Evolutionary conservation across 1,139 yeast species (phyloP), one percentile per base, ranked within the genome.

Genomic region (Blastobotrys buckinghamii): DNA sequence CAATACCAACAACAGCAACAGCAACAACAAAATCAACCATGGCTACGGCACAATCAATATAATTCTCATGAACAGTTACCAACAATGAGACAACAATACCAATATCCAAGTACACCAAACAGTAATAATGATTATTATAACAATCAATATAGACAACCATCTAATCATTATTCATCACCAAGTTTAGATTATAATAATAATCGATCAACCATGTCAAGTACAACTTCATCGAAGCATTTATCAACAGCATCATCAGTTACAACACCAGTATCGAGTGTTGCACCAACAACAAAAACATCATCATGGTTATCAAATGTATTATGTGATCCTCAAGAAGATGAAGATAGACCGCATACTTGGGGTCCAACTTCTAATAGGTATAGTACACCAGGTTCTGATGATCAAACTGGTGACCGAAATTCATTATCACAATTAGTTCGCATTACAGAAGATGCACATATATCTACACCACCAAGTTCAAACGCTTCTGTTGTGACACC

Each of bases 321-420:
- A 44, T 60, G 63, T 45, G 58, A 57, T 12, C 44, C 34, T 24
- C 49, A 42, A 33, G 34, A 48, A 45, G 50, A 53, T 33, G 65
- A 62, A 35, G 63, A 61, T 34, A 51, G 67, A 12, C 66, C 66
- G 1, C 61, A 59, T 44, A 62, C 67, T 6, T 63, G 67, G 67
- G 66, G 67, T 8, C 66, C 66, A 1, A 53, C 62, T 16, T 51
- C 51, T 33, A 57, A 59, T 44, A 50, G 62, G 17, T 54, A 52
- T 40, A 58, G 61, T 19, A 53, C 59, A 10, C 57, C 57, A 1
- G 51, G 60, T 29, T 61, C 57, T 36, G 63, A 60, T 19, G 58
- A 53, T 20, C 51, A 52, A 5, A 15, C 4, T 19, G 52, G 54
- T 6, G 61, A 58, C 42, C 49, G 60, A 17, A 53, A 58, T 54